A percentile compares a stretch with the other conserved stretches of the same genome.
phyloP scores from a whole-genome alignment of 2,329 filamentous ascomycete species.

The Sporothrix brunneoviolacea region DNA sequence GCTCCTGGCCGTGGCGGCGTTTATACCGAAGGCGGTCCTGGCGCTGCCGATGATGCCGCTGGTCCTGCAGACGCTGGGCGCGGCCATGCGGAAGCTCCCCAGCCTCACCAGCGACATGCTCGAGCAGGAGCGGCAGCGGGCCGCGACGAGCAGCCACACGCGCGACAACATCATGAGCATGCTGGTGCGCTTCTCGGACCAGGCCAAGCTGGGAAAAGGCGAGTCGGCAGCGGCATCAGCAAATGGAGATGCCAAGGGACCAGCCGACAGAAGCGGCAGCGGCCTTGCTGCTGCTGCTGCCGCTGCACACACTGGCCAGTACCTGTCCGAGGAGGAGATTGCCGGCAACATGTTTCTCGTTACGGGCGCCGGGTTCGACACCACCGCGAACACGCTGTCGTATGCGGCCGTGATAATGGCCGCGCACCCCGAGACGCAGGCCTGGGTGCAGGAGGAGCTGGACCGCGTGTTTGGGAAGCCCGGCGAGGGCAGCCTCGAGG shows the following conservation, averaged over 20 bases:
- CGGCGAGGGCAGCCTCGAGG: conserved; percentile 20
- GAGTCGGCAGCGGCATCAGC: too few relatives aligned
- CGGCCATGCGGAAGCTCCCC: conserved; percentile 24
- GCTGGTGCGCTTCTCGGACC: conserved; percentile 24
- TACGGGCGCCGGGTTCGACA: conserved; percentile 46
- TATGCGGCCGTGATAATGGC: conserved; percentile 45
- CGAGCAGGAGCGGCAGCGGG: conserved; percentile 20
- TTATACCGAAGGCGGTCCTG: conserved; percentile 24
- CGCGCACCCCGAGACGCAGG: conserved; percentile 9
- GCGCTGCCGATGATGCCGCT: conserved; percentile 23
- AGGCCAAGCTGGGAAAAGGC: too few relatives aligned
- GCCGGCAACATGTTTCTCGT: conserved; percentile 36
- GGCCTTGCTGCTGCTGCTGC: too few relatives aligned
- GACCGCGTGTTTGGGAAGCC: conserved; percentile 40
- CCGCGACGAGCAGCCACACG: neutral
- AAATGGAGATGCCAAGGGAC: conserved; percentile 5
- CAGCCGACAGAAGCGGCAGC: neutral
- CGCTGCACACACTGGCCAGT: too few relatives aligned
- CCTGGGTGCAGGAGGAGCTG: conserved; percentile 15
- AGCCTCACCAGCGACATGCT: conserved; percentile 24
- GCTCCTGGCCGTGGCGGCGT: conserved; percentile 23
- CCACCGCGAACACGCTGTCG: conserved; percentile 32
- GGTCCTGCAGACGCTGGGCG: conserved; percentile 22
- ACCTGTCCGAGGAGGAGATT: conserved; percentile 25
- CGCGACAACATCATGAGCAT: conserved; percentile 25